phyloP scores from a whole-genome alignment of 768 basidiomycete species.

The Macrolepiota albuminosa region DNA sequence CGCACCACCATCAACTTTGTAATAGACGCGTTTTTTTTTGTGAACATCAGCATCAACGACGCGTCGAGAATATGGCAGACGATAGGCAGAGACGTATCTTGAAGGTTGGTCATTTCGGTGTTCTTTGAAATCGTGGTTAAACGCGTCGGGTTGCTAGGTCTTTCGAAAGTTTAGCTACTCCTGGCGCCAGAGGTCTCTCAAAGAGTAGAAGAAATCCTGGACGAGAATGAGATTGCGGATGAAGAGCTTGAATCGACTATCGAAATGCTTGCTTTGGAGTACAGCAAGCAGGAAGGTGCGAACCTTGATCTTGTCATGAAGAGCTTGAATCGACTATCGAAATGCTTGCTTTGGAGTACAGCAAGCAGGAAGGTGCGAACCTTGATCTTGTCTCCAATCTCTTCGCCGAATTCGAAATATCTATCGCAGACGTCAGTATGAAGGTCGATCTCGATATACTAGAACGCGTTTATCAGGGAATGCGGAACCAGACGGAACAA shows the following conservation, averaged over 20 bases:
- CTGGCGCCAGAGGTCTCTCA: slow-evolving; percentile 74
- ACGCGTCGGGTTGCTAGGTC: slow-evolving; percentile 40
- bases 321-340: slow-evolving; percentile 75
- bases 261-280: slow-evolving; percentile 80
- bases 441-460: slow-evolving; percentile 70
- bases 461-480: slow-evolving; percentile 65
- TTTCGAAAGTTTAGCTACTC: slow-evolving; percentile 89
- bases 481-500: slow-evolving; percentile 62
- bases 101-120: slow-evolving; percentile 28
- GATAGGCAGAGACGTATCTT: slow-evolving; percentile 43
- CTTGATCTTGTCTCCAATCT: neutral
- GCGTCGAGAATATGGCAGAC: slow-evolving; percentile 33
- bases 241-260: slow-evolving; percentile 70
- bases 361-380: slow-evolving; percentile 76
- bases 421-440: slow-evolving; percentile 64
- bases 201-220: slow-evolving; percentile 67
- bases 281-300: slow-evolving; percentile 85
- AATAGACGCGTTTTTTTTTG: slow-evolving; percentile 1
- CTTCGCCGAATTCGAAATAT: neutral
- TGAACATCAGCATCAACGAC: neutral
- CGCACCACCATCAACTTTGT: no score
- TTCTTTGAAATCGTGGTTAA: neutral
- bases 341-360: slow-evolving; percentile 80
- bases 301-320: slow-evolving; percentile 26
- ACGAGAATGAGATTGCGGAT: slow-evolving; percentile 64